Evolutionary conservation across 2,329 filamentous ascomycete species (phyloP).

Genomic region (Penicillium sp.): DNA sequence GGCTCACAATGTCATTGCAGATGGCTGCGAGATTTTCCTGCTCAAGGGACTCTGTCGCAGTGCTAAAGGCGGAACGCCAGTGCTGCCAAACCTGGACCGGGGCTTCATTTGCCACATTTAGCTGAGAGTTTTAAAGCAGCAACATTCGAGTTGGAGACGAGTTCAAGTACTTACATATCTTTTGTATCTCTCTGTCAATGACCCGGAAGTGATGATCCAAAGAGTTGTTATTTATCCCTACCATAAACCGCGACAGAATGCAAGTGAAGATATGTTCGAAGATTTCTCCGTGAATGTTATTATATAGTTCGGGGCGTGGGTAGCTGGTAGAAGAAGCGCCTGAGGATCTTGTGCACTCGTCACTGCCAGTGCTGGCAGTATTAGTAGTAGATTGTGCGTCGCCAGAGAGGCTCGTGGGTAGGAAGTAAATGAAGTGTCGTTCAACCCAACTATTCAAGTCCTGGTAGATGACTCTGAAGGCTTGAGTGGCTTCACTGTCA

Average conservation of each 20-base stretch:
- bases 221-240: neutral
- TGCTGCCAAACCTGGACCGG: slow-evolving; percentile 12
- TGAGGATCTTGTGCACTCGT: neutral
- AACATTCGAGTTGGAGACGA: neutral
- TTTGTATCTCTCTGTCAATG: slow-evolving; percentile 8
- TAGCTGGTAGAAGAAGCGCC: neutral
- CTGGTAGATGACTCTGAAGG: slow-evolving; percentile 17
- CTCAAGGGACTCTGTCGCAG: slow-evolving; percentile 1
- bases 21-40: neutral
- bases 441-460: slow-evolving; percentile 18
- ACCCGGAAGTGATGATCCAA: neutral
- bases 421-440: slow-evolving; percentile 7
- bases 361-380: no score
- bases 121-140: neutral
- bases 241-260: slow-evolving; percentile 3
- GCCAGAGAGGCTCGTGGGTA: neutral
- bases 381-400: neutral
- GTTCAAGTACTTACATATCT: slow-evolving; percentile 8
- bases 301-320: neutral
- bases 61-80: slow-evolving; percentile 29
- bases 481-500: slow-evolving; percentile 14
- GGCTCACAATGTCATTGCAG: neutral
- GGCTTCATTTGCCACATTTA: slow-evolving; percentile 8
- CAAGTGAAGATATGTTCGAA: slow-evolving; percentile 6
- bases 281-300: slow-evolving; percentile 1